phyloP scores from a whole-genome alignment of 2,329 filamentous ascomycete genomes.

The Fusarium chlamydosporum region DNA sequence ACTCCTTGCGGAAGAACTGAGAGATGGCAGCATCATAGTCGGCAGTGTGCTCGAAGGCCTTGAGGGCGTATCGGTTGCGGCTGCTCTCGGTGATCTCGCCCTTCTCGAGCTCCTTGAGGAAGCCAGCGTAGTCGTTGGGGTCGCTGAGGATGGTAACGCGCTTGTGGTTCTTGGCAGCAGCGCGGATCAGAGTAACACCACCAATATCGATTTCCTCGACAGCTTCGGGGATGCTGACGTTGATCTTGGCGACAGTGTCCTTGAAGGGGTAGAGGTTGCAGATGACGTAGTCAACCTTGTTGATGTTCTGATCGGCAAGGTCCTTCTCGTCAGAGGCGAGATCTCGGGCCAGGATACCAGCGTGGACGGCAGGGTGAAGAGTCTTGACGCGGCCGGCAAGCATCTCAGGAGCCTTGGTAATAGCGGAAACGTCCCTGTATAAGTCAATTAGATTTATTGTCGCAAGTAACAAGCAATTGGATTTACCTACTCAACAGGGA shows the following conservation, averaged over 20 bases:
- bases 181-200: conserved; percentile 94
- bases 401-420: conserved; percentile 98
- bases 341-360: conserved; percentile 92
- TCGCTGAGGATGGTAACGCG: conserved; percentile 97
- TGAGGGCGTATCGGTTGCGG: conserved; percentile 91
- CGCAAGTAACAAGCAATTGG: neutral
- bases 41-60: conserved; percentile 98
- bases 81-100: conserved; percentile 88
- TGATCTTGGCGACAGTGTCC: conserved; percentile 96
- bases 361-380: conserved; percentile 92
- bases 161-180: conserved; percentile 97
- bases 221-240: conserved; percentile 95
- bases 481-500: conserved; percentile 87
- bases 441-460: conserved; percentile 25
- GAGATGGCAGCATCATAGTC: conserved; percentile 97
- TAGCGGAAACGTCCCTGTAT: conserved; percentile 91
- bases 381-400: conserved; percentile 89
- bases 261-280: conserved; percentile 99
- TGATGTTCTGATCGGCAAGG: conserved; percentile 92
- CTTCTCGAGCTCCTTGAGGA: conserved; percentile 88
- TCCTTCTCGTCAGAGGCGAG: conserved; percentile 97
- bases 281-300: conserved; percentile 95
- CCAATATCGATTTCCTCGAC: conserved; percentile 99
- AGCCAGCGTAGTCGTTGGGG: conserved; percentile 92
- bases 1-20: conserved; percentile 97